Conservation (phyloP, 495 filamentous ascomycete genomes). For the Neurospora sp. region DNA sequence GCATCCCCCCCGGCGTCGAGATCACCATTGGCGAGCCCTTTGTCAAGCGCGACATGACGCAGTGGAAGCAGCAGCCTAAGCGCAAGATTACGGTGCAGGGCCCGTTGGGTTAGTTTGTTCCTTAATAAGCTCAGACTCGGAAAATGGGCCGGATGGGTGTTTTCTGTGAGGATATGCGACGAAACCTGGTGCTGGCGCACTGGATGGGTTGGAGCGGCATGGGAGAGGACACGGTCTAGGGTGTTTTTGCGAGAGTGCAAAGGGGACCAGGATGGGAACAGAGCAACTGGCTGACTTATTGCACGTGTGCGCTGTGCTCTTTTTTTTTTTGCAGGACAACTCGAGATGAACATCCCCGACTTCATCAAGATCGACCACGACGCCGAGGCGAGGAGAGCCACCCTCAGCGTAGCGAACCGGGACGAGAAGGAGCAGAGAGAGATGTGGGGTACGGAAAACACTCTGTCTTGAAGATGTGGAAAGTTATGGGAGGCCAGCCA, state of each 20-base stretch:
- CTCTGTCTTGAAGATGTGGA: neutral
- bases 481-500: neutral
- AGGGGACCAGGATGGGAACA: neutral
- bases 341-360: constrained; percentile 60
- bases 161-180: neutral
- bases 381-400: constrained; percentile 46
- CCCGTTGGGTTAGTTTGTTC: constrained; percentile 51
- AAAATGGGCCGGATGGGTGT: too few species aligned
- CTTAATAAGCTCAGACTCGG: neutral
- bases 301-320: constrained; percentile 3
- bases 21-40: constrained; percentile 54
- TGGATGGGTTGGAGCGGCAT: neutral
- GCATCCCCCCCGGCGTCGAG: constrained; percentile 74
- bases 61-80: constrained; percentile 41
- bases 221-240: neutral
- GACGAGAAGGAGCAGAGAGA: constrained; percentile 65
- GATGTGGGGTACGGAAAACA: constrained; percentile 83
- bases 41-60: constrained; percentile 40
- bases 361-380: constrained; percentile 64
- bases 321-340: constrained; percentile 41
- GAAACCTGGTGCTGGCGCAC: neutral
- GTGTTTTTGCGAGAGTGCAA: neutral
- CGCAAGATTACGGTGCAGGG: constrained; percentile 57
- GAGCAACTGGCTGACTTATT: neutral
- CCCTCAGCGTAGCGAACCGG: constrained; percentile 54